These are phyloP conservation scores for Solanum acaule DNA, from an alignment of 257 asterid species.

Conservation along the genomic window DNA sequence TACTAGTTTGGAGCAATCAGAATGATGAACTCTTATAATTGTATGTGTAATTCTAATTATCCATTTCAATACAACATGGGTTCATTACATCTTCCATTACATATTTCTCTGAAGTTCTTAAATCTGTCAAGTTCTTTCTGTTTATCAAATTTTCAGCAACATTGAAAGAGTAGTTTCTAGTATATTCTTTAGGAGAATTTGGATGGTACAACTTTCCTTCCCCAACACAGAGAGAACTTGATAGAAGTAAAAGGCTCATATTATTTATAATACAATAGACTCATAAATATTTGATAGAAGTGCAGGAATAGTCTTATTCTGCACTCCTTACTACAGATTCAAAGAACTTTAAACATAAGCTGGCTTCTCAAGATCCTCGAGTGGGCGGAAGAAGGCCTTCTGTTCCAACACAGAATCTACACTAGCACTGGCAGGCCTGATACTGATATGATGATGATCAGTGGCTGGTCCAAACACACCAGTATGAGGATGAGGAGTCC, in stretches of 20 bases:
- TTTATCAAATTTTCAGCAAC: not conserved
- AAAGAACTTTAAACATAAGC: not conserved
- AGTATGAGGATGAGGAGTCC: slow-evolving; percentile 85
- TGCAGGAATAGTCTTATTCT: not conserved
- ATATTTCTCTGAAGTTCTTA: not conserved
- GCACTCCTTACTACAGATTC: not conserved
- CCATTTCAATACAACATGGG: too few species aligned
- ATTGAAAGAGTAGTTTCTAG: too few species aligned
- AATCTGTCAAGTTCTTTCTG: not conserved
- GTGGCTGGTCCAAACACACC: slow-evolving; percentile 81
- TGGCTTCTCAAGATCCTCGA: slow-evolving; percentile 80
- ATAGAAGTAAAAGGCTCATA: not conserved
- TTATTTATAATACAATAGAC: not conserved
- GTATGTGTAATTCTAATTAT: too few species aligned
- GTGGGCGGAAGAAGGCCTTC: slow-evolving; percentile 75
- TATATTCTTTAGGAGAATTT: not conserved
- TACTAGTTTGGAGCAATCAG: too few species aligned
- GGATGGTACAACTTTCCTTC: not conserved
- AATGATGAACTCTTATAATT: too few species aligned
- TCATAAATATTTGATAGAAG: not conserved
- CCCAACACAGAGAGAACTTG: not conserved
- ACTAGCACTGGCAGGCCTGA: not conserved
- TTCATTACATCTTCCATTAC: too few species aligned
- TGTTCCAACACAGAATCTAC: slow-evolving; percentile 67
- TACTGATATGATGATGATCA: slow-evolving; percentile 16